Conservation (phyloP, 225 moss, liverwort and hornwort species). For the Polytrichum formosum region DNA sequence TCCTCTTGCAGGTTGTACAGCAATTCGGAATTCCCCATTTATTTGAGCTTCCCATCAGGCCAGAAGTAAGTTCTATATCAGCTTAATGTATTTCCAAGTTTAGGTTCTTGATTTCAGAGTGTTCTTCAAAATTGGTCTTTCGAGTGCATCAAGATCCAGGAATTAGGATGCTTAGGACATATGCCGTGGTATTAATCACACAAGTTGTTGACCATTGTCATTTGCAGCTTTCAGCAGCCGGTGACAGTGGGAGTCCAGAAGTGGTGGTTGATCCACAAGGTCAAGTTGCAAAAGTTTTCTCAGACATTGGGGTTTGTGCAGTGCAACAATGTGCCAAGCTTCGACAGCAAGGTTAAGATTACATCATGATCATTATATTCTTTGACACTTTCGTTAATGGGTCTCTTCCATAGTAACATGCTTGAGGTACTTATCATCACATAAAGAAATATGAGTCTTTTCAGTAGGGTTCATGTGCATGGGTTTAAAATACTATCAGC, state of each 20-base stretch:
- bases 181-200: too few relatives aligned
- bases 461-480: too few relatives aligned
- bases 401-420: too few relatives aligned
- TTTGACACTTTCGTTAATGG: too few relatives aligned
- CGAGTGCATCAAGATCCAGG: too few relatives aligned
- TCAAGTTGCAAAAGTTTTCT: constrained; percentile 77
- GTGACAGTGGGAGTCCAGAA: constrained; percentile 91
- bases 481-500: too few relatives aligned
- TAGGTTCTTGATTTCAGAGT: neutral
- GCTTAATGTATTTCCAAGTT: neutral
- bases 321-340: constrained; percentile 99
- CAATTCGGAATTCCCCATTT: constrained; percentile 94
- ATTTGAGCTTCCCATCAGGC: constrained; percentile 93
- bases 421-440: too few relatives aligned
- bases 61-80: constrained; percentile 61
- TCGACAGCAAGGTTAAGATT: constrained; percentile 78
- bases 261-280: constrained; percentile 93
- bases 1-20: constrained; percentile 65
- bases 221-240: constrained; percentile 87
- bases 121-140: too few relatives aligned
- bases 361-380: neutral
- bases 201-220: neutral
- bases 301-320: constrained; percentile 86
- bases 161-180: too few relatives aligned
- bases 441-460: too few relatives aligned